Percentiles rank a stretch among this genome's conserved stretches.
Conservation (phyloP, 2,329 filamentous ascomycete species). For the Trichophaea hybrida region DNA sequence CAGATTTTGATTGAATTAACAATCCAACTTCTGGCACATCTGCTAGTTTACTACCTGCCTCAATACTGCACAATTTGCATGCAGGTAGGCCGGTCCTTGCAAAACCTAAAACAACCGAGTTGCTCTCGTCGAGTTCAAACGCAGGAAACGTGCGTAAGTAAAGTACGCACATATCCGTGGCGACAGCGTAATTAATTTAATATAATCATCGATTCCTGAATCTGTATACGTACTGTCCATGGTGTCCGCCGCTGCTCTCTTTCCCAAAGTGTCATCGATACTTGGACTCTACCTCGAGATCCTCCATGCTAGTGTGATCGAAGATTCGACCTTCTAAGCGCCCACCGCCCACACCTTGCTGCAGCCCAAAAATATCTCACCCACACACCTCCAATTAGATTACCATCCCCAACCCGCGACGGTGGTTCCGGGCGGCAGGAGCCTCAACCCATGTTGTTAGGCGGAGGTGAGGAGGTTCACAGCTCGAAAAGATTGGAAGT, state of each 20-base stretch:
- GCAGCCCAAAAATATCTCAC: background rate
- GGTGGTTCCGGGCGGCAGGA: slow-evolving; percentile 2
- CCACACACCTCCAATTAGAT: background rate
- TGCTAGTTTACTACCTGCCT: background rate
- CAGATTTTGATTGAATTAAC: background rate
- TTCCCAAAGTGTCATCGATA: background rate
- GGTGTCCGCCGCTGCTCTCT: background rate
- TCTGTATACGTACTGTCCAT: background rate
- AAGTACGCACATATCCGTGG: background rate
- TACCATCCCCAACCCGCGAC: background rate
- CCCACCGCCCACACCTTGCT: background rate
- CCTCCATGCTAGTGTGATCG: background rate
- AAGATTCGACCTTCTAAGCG: background rate
- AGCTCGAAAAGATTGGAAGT: background rate
- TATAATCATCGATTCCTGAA: background rate
- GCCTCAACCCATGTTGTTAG: slow-evolving; percentile 1
- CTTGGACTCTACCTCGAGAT: background rate
- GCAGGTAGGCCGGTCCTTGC: background rate
- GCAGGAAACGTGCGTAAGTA: background rate
- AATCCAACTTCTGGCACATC: background rate
- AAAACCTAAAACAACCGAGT: background rate
- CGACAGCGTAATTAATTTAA: background rate
- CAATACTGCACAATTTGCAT: background rate
- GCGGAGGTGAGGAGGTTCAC: background rate
- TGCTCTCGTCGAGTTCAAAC: background rate